Conservation (phyloP, 2,329 filamentous ascomycete species). For the Phialocephala sp. region DNA sequence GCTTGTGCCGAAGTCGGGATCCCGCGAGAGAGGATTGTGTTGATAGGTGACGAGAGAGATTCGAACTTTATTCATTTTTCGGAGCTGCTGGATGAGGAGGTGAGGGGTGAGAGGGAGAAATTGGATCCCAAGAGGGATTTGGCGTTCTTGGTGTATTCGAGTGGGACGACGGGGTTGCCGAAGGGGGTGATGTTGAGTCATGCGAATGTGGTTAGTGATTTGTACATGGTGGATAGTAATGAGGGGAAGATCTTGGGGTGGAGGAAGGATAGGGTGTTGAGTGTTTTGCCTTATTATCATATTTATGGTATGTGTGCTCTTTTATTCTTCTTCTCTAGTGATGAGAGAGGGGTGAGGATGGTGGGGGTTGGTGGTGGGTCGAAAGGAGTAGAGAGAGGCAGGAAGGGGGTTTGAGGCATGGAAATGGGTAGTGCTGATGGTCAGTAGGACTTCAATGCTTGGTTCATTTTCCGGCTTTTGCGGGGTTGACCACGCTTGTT, state of each 20-base stretch:
- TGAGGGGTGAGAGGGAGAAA: slow-evolving; percentile 14
- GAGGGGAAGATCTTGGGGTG: slow-evolving; percentile 15
- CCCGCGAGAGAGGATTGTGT: slow-evolving; percentile 57
- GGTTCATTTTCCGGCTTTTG: slow-evolving; percentile 68
- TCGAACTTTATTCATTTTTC: slow-evolving; percentile 51
- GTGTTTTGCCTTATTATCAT: slow-evolving; percentile 86
- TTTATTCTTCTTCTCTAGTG: too few relatives aligned
- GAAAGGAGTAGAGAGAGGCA: background rate
- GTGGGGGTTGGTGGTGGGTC: background rate
- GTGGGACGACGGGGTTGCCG: slow-evolving; percentile 56
- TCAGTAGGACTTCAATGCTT: slow-evolving; percentile 63
- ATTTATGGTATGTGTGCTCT: slow-evolving; percentile 51
- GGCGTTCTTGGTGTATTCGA: slow-evolving; percentile 77
- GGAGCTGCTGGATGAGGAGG: slow-evolving; percentile 51
- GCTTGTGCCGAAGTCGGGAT: slow-evolving; percentile 4
- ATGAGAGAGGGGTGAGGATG: background rate
- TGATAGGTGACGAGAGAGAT: slow-evolving; percentile 67
- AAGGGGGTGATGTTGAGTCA: slow-evolving; percentile 91
- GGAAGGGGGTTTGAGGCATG: background rate
- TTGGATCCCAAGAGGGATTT: slow-evolving; percentile 63
- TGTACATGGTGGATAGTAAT: slow-evolving; percentile 39
- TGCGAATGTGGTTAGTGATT: slow-evolving; percentile 78
- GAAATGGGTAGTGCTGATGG: background rate
- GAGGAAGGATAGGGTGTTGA: slow-evolving; percentile 51
- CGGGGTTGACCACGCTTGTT: slow-evolving; percentile 68